Base-by-base conservation (phyloP, 305 asterid genomes). In the Lippia alba region DNA sequence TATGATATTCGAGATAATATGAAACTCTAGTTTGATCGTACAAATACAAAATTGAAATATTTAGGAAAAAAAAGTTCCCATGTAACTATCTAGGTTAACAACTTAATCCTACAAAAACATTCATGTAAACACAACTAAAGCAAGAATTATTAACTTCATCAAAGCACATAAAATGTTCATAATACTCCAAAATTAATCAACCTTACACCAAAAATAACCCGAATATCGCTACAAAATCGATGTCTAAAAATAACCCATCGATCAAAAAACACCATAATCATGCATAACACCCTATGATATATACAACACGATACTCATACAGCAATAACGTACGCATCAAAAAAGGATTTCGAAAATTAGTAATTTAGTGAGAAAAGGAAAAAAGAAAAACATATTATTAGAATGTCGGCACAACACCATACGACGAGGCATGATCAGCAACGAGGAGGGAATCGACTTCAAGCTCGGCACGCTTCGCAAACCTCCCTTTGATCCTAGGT, bases 401-500 rank as follows among this genome's bases (percentile, higher is more conserved):
- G 74, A 69, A 86, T 0, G 76, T 75, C 0, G 96, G 96, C 66
- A 89, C 93, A 18, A 89, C 76, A 7, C 91, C 85, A 10, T 87
- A 91, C 0, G 55, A 49, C 20, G 89, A 77, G 0, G 82, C 57
- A 0, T 39, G 45, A 7, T 80, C 87, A 0, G 66, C 39, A 4
- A 56, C 30, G 11, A 75, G 32, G n/a, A 81, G 62, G 6, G 85
- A 77, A 7, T 81, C 89, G 1, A 69, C 59, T 18, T 85, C 87
- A 0, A 56, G 73, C 70, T 85, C 96, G 0, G 87, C 11, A 0
- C 96, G 83, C 57, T 87, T 90, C 0, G 91, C 94, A 10, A 92
- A 90, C 71, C 97, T 68, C 12, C 97, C 97, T 73, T 90, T 90
- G 65, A 90, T 78, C 57, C 97, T 80, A 0, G 97, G 98, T 34